Evolutionary conservation across 2,329 filamentous ascomycete species (phyloP).

Genomic region (Colletotrichum tofieldiae): DNA sequence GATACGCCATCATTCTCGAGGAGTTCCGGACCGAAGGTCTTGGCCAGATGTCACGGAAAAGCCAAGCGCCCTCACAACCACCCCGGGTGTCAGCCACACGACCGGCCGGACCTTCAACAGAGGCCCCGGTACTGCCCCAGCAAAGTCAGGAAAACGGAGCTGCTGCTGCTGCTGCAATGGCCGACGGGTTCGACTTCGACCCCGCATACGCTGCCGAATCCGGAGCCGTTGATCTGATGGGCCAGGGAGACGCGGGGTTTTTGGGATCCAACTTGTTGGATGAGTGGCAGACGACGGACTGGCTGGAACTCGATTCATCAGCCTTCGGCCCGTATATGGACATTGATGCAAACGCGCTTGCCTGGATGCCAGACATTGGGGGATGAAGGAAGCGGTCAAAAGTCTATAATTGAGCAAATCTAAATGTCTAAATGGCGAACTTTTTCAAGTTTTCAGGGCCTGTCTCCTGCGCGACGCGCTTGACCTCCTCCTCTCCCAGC

Average conservation of each 20-base stretch:
- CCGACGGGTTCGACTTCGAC: conserved; percentile 18
- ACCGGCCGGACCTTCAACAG: background rate
- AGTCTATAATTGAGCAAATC: background rate
- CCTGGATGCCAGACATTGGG: conserved; percentile 40
- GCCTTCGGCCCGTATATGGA: conserved; percentile 45
- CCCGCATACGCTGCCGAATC: conserved; percentile 22
- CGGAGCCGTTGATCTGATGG: conserved; percentile 20
- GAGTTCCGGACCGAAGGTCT: conserved; percentile 44
- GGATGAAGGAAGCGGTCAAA: background rate
- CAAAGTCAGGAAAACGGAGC: conserved; percentile 8
- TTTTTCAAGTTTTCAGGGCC: conserved; percentile 55
- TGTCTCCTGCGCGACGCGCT: conserved; percentile 51
- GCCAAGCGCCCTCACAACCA: background rate
- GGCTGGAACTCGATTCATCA: conserved; percentile 49
- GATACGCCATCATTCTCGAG: conserved; percentile 46
- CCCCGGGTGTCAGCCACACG: background rate
- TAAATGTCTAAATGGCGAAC: conserved; percentile 48
- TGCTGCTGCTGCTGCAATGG: background rate
- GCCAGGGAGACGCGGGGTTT: conserved; percentile 27
- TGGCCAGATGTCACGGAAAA: conserved; percentile 36
- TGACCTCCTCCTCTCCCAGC: conserved; percentile 54
- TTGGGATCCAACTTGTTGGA: conserved; percentile 38
- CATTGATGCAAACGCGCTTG: conserved; percentile 33
- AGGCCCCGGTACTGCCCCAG: background rate
- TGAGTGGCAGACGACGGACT: conserved; percentile 51